Percentiles rank a stretch among this genome's conserved stretches.
Evolutionary conservation across 139 green algal species (phyloP).

Genomic region (Auxenochlorella protothecoides): DNA sequence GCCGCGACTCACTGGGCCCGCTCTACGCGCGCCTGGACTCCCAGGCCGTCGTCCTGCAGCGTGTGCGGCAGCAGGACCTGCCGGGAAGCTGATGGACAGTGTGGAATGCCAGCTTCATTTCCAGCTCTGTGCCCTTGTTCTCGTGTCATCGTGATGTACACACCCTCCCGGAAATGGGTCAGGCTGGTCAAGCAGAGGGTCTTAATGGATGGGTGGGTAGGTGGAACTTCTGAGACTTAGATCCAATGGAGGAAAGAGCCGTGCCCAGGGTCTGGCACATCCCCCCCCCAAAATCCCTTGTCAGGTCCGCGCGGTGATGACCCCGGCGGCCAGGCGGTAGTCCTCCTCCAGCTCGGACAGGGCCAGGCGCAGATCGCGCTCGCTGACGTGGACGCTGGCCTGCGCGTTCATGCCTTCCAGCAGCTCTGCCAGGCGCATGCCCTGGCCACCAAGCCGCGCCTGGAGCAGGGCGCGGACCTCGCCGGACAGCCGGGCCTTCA

Average conservation of each 20-base stretch:
- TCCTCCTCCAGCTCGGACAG: slow-evolving; percentile 14
- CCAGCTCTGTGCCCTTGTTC: not conserved
- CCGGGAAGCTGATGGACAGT: not conserved
- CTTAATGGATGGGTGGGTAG: too few relatives aligned
- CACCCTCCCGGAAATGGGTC: not conserved
- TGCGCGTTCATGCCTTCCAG: slow-evolving; percentile 16
- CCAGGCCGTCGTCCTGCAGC: not conserved
- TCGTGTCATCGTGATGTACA: not conserved
- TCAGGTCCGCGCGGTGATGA: not conserved
- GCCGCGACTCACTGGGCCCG: not conserved
- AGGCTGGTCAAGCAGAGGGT: not conserved
- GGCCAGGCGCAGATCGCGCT: slow-evolving; percentile 12
- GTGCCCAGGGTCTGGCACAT: not conserved
- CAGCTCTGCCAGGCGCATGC: slow-evolving; percentile 24
- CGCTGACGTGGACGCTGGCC: slow-evolving; percentile 19
- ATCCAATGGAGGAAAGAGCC: too few relatives aligned
- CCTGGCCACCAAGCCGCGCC: not conserved
- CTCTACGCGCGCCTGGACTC: not conserved
- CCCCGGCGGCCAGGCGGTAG: not conserved
- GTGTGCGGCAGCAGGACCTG: not conserved
- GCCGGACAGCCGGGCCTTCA: slow-evolving; percentile 19
- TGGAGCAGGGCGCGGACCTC: slow-evolving; percentile 27
- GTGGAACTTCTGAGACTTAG: too few relatives aligned
- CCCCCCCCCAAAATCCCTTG: not conserved
- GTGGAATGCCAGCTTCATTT: not conserved